phyloP scores from a whole-genome alignment of 208 protist genomes.

The Angomonas ambiguus region DNA sequence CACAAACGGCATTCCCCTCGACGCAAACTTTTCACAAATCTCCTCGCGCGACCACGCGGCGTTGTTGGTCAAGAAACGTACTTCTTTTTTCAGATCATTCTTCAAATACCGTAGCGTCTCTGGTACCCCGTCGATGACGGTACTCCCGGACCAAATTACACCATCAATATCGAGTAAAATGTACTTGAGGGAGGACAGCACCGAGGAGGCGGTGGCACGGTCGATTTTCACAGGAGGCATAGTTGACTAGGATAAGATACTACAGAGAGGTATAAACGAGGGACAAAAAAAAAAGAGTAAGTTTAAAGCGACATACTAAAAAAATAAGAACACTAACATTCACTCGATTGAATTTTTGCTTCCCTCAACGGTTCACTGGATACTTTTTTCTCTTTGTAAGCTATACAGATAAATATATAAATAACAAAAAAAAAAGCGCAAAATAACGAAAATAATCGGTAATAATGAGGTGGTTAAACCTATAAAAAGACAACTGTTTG shows the following conservation, averaged over 20 bases:
- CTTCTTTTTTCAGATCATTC: slow-evolving; percentile 27
- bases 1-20: slow-evolving; percentile 43
- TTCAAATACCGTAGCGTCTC: slow-evolving; percentile 57
- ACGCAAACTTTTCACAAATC: slow-evolving; percentile 24
- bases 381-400: too few species aligned
- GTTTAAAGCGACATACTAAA: neutral
- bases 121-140: slow-evolving; percentile 37
- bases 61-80: slow-evolving; percentile 79
- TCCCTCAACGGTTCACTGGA: too few species aligned
- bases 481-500: neutral
- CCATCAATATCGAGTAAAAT: slow-evolving; percentile 73
- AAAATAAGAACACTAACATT: slow-evolving; percentile 11
- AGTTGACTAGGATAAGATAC: neutral
- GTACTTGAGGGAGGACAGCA: slow-evolving; percentile 39
- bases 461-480: neutral
- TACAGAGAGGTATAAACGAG: slow-evolving; percentile 12
- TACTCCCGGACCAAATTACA: slow-evolving; percentile 51
- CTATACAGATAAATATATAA: neutral
- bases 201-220: slow-evolving; percentile 16
- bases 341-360: neutral
- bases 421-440: neutral
- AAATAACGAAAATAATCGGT: slow-evolving; percentile 1
- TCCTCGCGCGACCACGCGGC: slow-evolving; percentile 42
- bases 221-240: slow-evolving; percentile 26
- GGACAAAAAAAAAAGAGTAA: slow-evolving; percentile 13